Base-by-base conservation (phyloP, 1,284 basidiomycete species). In the Pascua sp. region DNA sequence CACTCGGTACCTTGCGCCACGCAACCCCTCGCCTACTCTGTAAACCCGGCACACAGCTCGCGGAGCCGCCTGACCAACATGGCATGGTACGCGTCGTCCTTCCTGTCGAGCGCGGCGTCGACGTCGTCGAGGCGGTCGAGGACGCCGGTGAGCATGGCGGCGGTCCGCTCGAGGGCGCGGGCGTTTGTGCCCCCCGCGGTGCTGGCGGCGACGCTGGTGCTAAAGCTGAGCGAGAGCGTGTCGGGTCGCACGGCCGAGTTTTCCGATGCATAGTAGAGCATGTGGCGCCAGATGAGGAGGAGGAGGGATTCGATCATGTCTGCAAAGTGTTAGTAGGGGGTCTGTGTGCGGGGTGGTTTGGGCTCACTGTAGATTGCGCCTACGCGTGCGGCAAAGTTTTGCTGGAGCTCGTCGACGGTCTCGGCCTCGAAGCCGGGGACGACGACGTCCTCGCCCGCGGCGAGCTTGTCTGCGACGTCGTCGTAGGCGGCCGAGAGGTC, bases 241-340 rank as follows among this genome's bases (percentile, higher is more conserved):
- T 66, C 65, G 8, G 72, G 69, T 53, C 68, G 61, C 18, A 71
- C 61, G 12, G 54, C 43, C 12, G 52, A 57, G 11, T 58, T 56
- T 46, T 76, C 71, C 51, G 73, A 73, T 53, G 79, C 74, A 71
- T 78, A 82, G 66, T 78, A 79, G 16, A 85, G 81, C 42, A 94
- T 71, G 71, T 97, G 93, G 39, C 91, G 82, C 87, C 90, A 94
- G 11, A 92, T 80, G 7, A 96, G 80, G 8, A 96, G 81, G 8
- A 96, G 79, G 8, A 91, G 76, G 80, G 93, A 88, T 76, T 96
- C 92, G 49, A 87, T 79, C 47, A 87, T 85, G 62, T 85, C 90
- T 88, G 64, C 7, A 11, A 44, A 24, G 37, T 60, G 42, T 55
- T 18, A 46, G 47, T 8, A 8, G 32, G 11, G 12, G n/a, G n/a